phyloP scores from a whole-genome alignment of 1,284 basidiomycete species.

The Malassezia brasiliensis region DNA sequence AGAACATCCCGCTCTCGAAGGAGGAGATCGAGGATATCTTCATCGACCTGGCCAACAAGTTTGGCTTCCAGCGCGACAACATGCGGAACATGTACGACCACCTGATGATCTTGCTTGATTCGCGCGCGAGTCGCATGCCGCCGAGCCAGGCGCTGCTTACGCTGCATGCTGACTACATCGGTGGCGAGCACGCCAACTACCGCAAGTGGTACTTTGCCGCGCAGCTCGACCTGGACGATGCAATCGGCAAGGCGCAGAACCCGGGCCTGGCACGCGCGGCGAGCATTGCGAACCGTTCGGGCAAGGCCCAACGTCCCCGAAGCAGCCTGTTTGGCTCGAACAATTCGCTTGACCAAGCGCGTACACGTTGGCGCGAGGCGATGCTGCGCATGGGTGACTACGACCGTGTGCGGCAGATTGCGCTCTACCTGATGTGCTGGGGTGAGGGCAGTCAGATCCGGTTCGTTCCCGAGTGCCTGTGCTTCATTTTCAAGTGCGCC shows the following conservation, averaged over 20 bases:
- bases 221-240: slow-evolving; percentile 95
- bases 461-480: slow-evolving; percentile 93
- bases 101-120: slow-evolving; percentile 90
- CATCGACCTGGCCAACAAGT: slow-evolving; percentile 94
- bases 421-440: slow-evolving; percentile 91
- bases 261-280: slow-evolving; percentile 75
- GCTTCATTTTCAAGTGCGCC: slow-evolving; percentile 99
- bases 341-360: slow-evolving; percentile 70
- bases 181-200: slow-evolving; percentile 58
- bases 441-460: slow-evolving; percentile 96
- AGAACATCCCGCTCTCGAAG: slow-evolving; percentile 87
- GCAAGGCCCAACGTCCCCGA: slow-evolving; percentile 16
- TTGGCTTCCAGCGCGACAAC: slow-evolving; percentile 83
- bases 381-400: slow-evolving; percentile 99
- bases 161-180: slow-evolving; percentile 96
- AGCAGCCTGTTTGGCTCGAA: slow-evolving; percentile 51
- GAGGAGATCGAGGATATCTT: slow-evolving; percentile 99
- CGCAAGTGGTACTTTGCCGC: slow-evolving; percentile 91
- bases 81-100: slow-evolving; percentile 76
- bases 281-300: slow-evolving; percentile 58
- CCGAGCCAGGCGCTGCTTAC: slow-evolving; percentile 83
- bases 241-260: slow-evolving; percentile 83
- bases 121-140: slow-evolving; percentile 64
- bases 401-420: slow-evolving; percentile 90
- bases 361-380: slow-evolving; percentile 87